A percentile compares a stretch with the other conserved stretches of the same genome.
Evolutionary conservation across 108 stramenopile species (phyloP).

Genomic region (Aureococcus anophagefferens): DNA sequence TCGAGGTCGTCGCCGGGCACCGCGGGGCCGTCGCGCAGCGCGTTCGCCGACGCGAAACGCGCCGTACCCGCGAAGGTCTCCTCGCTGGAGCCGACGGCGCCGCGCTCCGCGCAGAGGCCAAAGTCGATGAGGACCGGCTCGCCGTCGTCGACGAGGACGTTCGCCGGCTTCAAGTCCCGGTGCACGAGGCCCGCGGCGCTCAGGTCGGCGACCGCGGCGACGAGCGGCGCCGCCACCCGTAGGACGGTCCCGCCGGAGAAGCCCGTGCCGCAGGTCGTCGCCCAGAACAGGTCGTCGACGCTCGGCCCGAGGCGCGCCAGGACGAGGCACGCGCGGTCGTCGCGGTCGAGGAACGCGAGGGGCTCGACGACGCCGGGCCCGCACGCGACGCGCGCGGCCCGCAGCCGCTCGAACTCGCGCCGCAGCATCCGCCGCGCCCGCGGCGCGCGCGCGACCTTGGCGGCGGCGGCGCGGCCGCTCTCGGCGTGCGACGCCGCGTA

Average conservation of each 20-base stretch:
- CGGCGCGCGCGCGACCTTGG: neutral
- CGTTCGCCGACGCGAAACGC: neutral
- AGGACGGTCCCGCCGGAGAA: neutral
- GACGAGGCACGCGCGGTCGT: neutral
- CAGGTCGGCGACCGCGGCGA: neutral
- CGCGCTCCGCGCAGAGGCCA: neutral
- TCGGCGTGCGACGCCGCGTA: neutral
- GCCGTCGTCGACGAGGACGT: neutral
- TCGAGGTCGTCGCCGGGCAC: neutral
- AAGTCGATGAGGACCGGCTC: neutral
- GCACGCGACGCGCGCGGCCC: neutral
- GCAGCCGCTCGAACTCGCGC: neutral
- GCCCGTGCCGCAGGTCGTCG: neutral
- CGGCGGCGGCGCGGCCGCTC: neutral
- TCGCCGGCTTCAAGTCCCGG: neutral
- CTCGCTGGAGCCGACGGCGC: neutral
- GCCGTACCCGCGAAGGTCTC: neutral
- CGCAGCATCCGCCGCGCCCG: neutral
- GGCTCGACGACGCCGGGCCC: no score
- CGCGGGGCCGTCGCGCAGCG: neutral
- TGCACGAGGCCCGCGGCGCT: neutral
- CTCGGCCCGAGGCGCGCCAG: neutral
- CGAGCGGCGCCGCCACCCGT: neutral
- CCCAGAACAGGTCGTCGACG: neutral
- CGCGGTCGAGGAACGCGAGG: neutral